phyloP scores from a whole-genome alignment of 805 yeast species.

The Starmerella ratchasimensis region DNA sequence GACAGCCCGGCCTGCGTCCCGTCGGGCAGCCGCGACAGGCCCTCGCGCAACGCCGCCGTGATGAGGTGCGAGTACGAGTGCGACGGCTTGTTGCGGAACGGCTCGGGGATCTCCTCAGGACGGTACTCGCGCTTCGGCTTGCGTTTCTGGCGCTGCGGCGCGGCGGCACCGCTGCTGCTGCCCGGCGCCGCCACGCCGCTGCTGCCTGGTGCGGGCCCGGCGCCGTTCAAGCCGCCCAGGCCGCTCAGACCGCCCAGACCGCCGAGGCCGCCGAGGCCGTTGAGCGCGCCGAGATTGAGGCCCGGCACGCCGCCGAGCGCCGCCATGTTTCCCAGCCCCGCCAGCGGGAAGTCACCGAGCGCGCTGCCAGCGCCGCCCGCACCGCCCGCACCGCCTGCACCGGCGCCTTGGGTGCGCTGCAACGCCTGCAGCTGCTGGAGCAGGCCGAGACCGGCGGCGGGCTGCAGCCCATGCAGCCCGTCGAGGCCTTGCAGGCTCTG shows the following conservation, averaged over 20 bases:
- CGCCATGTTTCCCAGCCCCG: too few species aligned
- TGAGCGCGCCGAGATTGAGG: too few species aligned
- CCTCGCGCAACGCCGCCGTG: conserved; percentile 59
- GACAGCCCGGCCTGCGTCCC: conserved; percentile 53
- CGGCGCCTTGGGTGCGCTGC: conserved; percentile 4
- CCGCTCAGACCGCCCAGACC: too few species aligned
- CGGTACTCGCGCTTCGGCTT: conserved; percentile 45
- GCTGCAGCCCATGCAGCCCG: conserved; percentile 10
- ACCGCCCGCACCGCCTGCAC: background rate
- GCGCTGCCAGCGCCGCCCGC: too few species aligned
- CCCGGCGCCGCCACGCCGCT: too few species aligned
- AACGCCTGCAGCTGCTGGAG: conserved; percentile 12
- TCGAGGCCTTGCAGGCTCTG: conserved; percentile 12
- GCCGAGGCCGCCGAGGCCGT: too few species aligned
- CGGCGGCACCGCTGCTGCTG: background rate
- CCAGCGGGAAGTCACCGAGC: too few species aligned
- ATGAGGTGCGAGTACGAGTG: conserved; percentile 70
- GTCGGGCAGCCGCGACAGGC: conserved; percentile 31
- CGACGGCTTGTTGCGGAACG: conserved; percentile 72
- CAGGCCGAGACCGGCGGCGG: conserved; percentile 14
- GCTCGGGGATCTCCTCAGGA: conserved; percentile 77
- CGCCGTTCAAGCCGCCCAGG: too few species aligned
- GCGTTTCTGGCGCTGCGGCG: conserved; percentile 18
- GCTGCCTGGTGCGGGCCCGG: too few species aligned
- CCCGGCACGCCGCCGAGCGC: too few species aligned